Percentiles rank a stretch among this genome's conserved stretches.
These are phyloP conservation scores for Apiospora koreana DNA, from an alignment of 2,329 filamentous ascomycete genomes.

Conservation along the genomic window DNA sequence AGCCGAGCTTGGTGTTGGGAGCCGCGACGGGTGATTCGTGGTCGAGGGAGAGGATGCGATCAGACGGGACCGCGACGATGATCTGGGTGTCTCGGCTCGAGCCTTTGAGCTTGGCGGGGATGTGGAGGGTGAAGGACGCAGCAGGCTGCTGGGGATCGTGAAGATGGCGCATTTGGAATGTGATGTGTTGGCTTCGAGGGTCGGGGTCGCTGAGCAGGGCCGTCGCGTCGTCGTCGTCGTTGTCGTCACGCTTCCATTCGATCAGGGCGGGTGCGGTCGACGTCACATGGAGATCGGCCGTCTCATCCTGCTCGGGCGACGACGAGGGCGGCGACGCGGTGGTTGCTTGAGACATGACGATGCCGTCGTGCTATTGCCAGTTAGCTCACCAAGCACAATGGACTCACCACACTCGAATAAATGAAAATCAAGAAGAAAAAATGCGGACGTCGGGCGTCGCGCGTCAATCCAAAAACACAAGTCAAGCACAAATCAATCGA, in stretches of 20 bases:
- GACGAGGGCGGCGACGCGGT: not conserved
- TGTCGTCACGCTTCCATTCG: not conserved
- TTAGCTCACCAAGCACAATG: not conserved
- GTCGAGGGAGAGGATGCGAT: not conserved
- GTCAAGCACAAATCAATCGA: not conserved
- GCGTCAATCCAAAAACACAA: not conserved
- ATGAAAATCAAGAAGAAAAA: no score
- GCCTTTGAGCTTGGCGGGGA: constrained; percentile 1
- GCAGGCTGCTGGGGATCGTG: not conserved
- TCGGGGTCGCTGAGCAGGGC: not conserved
- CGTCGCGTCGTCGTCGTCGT: not conserved
- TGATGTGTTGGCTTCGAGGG: not conserved
- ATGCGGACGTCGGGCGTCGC: not conserved
- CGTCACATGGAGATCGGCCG: not conserved
- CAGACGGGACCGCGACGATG: not conserved
- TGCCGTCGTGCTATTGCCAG: not conserved
- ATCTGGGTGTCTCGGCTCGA: constrained; percentile 3
- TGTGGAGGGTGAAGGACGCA: not conserved
- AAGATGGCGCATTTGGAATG: not conserved
- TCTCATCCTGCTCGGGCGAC: not conserved
- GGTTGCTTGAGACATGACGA: not conserved
- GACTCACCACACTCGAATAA: no score
- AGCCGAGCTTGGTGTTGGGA: not conserved
- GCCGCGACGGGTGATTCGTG: not conserved
- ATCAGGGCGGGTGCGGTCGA: not conserved